These are phyloP conservation scores for Myotisia sp. DNA, from an alignment of 2,329 filamentous ascomycete species.

Conservation along the genomic window DNA sequence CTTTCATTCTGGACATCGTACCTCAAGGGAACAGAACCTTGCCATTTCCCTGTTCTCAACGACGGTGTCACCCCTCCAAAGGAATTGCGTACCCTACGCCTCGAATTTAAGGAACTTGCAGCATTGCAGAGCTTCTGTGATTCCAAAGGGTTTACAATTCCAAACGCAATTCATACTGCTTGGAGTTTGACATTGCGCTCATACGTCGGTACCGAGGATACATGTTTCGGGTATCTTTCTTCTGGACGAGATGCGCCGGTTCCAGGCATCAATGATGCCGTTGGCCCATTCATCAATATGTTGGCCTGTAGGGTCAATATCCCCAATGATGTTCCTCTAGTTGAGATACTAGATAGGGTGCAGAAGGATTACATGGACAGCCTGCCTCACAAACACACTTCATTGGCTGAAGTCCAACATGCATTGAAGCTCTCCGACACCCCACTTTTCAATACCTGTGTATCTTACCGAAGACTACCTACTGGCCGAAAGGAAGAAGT, in stretches of 20 bases:
- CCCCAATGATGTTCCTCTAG: constrained; percentile 19
- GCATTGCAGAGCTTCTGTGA: constrained; percentile 29
- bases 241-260: constrained; percentile 15
- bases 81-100: constrained; percentile 18
- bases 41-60: constrained; percentile 24
- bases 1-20: constrained; percentile 28
- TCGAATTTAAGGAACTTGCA: constrained; percentile 18
- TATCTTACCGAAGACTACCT: constrained; percentile 34
- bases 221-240: constrained; percentile 18
- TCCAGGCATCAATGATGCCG: constrained; percentile 11
- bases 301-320: constrained; percentile 12
- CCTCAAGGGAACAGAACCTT: constrained; percentile 21
- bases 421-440: constrained; percentile 25
- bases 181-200: constrained; percentile 54
- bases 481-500: constrained; percentile 15
- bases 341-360: constrained; percentile 27
- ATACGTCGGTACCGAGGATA: constrained; percentile 53
- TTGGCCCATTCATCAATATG: constrained; percentile 16
- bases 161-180: constrained; percentile 50
- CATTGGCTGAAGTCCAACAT: constrained; percentile 36
- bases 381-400: constrained; percentile 30
- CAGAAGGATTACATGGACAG: constrained; percentile 36
- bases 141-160: constrained; percentile 32
- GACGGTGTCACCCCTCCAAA: constrained; percentile 17
- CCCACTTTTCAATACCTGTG: constrained; percentile 35